phyloP scores from a whole-genome alignment of 108 stramenopile species.

The Craspedostauros australis region DNA sequence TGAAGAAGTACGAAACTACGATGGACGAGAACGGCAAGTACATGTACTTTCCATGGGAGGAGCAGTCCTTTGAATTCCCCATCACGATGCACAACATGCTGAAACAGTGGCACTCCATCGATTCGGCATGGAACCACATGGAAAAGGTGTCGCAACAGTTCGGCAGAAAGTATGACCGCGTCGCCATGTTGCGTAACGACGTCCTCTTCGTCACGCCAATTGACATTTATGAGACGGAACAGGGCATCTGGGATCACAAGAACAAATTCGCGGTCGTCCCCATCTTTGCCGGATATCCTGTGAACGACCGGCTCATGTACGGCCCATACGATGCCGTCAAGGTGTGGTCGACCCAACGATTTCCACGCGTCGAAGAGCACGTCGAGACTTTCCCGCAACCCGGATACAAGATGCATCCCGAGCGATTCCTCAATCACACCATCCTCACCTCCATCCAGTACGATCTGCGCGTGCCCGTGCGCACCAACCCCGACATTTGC shows the following conservation, averaged over 20 bases:
- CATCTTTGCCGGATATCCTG: slow-evolving; percentile 18
- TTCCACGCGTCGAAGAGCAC: slow-evolving; percentile 20
- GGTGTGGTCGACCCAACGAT: slow-evolving; percentile 47
- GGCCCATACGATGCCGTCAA: slow-evolving; percentile 35
- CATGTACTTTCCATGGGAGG: slow-evolving; percentile 36
- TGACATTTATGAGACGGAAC: slow-evolving; percentile 10
- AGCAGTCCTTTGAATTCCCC: too few relatives aligned
- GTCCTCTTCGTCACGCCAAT: slow-evolving; percentile 18
- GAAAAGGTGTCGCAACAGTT: too few relatives aligned
- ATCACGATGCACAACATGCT: slow-evolving; percentile 21
- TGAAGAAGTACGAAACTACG: slow-evolving; percentile 23
- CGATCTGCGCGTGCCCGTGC: neutral
- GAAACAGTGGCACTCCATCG: slow-evolving; percentile 18
- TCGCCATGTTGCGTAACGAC: slow-evolving; percentile 23
- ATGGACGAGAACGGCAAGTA: slow-evolving; percentile 9
- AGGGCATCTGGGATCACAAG: slow-evolving; percentile 2
- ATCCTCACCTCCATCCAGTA: slow-evolving; percentile 30
- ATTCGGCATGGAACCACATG: slow-evolving; percentile 22
- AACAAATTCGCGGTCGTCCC: slow-evolving; percentile 19
- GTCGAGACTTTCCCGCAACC: too few relatives aligned
- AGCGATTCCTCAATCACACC: slow-evolving; percentile 32
- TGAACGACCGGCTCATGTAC: slow-evolving; percentile 44
- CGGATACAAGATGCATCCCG: slow-evolving; percentile 33
- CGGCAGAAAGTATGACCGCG: slow-evolving; percentile 6
- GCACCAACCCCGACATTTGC: slow-evolving; percentile 30